These are phyloP conservation scores for Penicillium paneum DNA, from an alignment of 2,329 filamentous ascomycete genomes.

Conservation along the genomic window DNA sequence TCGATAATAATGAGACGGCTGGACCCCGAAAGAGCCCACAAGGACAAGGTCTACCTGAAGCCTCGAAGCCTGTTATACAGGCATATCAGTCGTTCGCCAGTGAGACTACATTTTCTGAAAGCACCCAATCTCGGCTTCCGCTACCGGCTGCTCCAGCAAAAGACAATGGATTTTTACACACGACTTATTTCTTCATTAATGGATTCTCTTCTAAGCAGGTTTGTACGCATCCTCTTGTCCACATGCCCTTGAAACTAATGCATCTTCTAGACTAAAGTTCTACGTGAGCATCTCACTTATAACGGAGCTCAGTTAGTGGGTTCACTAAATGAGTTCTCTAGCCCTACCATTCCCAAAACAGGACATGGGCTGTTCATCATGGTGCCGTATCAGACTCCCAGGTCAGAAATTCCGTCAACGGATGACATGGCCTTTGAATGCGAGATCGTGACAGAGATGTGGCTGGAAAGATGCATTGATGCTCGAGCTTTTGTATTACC, in stretches of 20 bases:
- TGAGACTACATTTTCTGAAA: slow-evolving; percentile 34
- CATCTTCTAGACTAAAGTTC: slow-evolving; percentile 30
- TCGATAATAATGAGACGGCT: slow-evolving; percentile 26
- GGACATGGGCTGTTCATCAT: slow-evolving; percentile 39
- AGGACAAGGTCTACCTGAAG: slow-evolving; percentile 17
- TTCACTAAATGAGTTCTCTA: slow-evolving; percentile 34
- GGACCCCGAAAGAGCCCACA: slow-evolving; percentile 25
- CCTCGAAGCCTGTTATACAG: slow-evolving; percentile 27
- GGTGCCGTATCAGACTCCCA: slow-evolving; percentile 38
- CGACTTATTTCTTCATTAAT: slow-evolving; percentile 58
- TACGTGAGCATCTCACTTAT: slow-evolving; percentile 41
- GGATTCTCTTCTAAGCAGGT: slow-evolving; percentile 57
- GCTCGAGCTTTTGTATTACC: slow-evolving; percentile 70
- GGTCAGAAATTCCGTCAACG: slow-evolving; percentile 35
- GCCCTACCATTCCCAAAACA: slow-evolving; percentile 33
- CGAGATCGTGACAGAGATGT: slow-evolving; percentile 77
- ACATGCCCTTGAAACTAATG: slow-evolving; percentile 11
- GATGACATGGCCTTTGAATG: slow-evolving; percentile 44
- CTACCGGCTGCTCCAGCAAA: slow-evolving; percentile 18
- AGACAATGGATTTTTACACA: slow-evolving; percentile 51
- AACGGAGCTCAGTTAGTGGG: slow-evolving; percentile 42
- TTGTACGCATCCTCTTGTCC: slow-evolving; percentile 23
- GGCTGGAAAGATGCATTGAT: slow-evolving; percentile 84
- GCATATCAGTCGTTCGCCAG: slow-evolving; percentile 39
- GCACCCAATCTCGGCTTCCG: slow-evolving; percentile 21